These are phyloP conservation scores for Termitomyces sp. DNA, from an alignment of 768 basidiomycete genomes.

Conservation along the genomic window DNA sequence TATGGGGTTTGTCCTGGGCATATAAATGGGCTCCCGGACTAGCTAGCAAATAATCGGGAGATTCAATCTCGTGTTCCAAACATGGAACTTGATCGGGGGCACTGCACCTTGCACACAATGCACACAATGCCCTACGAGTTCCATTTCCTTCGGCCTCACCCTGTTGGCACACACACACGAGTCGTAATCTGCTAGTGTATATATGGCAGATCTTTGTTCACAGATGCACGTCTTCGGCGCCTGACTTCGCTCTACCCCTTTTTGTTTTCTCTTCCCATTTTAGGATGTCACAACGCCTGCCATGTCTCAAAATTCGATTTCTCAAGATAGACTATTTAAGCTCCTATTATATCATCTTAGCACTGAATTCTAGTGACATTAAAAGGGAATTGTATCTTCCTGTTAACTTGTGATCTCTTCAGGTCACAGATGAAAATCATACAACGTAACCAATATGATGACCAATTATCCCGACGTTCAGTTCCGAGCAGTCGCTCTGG, in stretches of 20 bases:
- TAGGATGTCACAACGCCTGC: neutral
- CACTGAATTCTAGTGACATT: neutral
- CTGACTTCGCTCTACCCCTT: slow-evolving; percentile 1
- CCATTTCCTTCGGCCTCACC: slow-evolving; percentile 3
- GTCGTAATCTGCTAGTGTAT: neutral
- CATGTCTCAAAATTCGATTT: slow-evolving; percentile 11
- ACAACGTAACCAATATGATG: slow-evolving; percentile 3
- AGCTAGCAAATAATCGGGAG: slow-evolving; percentile 19
- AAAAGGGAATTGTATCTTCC: neutral
- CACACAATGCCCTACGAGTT: neutral
- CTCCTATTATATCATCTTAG: slow-evolving; percentile 11
- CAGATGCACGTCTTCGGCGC: neutral
- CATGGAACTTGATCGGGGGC: slow-evolving; percentile 14
- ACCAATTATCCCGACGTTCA: slow-evolving; percentile 15
- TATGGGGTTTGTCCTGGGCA: slow-evolving; percentile 22
- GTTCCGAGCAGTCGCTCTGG: slow-evolving; percentile 18
- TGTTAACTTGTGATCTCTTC: neutral
- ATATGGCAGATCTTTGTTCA: neutral
- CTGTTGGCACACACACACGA: neutral
- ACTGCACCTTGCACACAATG: neutral
- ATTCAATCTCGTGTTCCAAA: slow-evolving; percentile 20
- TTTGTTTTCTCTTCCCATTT: slow-evolving; percentile 3
- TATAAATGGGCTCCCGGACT: slow-evolving; percentile 34
- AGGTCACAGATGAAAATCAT: slow-evolving; percentile 4
- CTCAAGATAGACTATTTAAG: neutral